Base-by-base conservation (phyloP, 768 basidiomycete species). In the Cystofilobasidium ferigula region DNA sequence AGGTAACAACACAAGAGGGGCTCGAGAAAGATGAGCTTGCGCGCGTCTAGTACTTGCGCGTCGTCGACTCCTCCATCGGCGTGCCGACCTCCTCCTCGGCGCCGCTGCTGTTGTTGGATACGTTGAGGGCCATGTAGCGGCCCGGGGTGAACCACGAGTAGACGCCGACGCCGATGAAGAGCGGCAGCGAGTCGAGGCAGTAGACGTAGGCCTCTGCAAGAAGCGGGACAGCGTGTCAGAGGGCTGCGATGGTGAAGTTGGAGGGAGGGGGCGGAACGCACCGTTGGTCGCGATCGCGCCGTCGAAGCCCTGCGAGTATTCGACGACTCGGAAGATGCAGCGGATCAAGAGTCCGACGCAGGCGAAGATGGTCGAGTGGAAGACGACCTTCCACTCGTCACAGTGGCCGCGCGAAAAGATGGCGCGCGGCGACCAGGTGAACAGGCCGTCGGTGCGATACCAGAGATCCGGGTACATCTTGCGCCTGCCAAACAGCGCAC, bases 221-320 rank as follows among this genome's bases (percentile, higher is more conserved):
- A n/a, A n/a, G n/a, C n/a, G n/a, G n/a, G n/a, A n/a, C n/a, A n/a
- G n/a, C n/a, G n/a, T n/a, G n/a, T n/a, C n/a, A n/a, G n/a, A n/a
- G n/a, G n/a, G n/a, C n/a, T n/a, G n/a, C n/a, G n/a, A n/a, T n/a
- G n/a, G n/a, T n/a, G n/a, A n/a, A n/a, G n/a, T n/a, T n/a, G n/a
- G n/a, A n/a, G n/a, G n/a, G n/a, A n/a, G n/a, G n/a, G n/a, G n/a
- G n/a, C n/a, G n/a, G n/a, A n/a, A n/a, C n/a, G n/a, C n/a, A n/a
- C n/a, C n/a, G 51, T 54, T 54, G 26, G 51, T 54, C 1, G 51
- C 51, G 30, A 54, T 54, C 5, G 30, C 51, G 30, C 51, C 51
- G 30, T 54, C 51, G 30, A 14, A 54, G 16, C 51, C 51, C 16
- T 54, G 51, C 51, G 51, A 54, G 51, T 54, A 54, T n/a, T 54